Evolutionary conservation across 192 early-diverging fungal species (phyloP).

Genomic region (Linnemannia schmuckeri): DNA sequence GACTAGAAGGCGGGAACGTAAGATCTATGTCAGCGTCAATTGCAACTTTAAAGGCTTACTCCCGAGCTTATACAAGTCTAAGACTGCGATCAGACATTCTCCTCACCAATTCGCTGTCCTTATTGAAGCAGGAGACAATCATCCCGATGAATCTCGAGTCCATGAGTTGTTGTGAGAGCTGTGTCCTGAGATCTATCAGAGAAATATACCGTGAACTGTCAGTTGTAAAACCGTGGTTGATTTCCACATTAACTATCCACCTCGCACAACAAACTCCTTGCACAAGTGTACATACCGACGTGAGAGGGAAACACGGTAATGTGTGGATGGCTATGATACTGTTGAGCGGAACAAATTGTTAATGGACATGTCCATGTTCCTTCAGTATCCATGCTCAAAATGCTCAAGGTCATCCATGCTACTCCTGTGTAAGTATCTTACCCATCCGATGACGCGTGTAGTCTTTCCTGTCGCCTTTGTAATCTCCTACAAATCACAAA

Average conservation of each 20-base stretch:
- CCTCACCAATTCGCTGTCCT: slow-evolving; percentile 54
- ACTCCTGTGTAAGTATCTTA: slow-evolving; percentile 14
- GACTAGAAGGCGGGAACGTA: slow-evolving; percentile 20
- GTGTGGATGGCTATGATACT: slow-evolving; percentile 71
- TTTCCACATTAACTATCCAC: not conserved
- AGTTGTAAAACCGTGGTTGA: not conserved
- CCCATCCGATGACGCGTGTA: slow-evolving; percentile 66
- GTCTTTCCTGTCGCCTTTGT: slow-evolving; percentile 53
- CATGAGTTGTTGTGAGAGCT: slow-evolving; percentile 64
- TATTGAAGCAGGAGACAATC: slow-evolving; percentile 66
- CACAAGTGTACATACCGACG: slow-evolving; percentile 43
- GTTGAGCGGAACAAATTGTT: not conserved
- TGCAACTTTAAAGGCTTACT: too few relatives aligned
- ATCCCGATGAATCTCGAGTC: slow-evolving; percentile 64
- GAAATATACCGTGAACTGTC: not conserved
- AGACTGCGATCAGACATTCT: not conserved
- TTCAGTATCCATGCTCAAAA: not conserved
- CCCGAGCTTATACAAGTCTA: too few relatives aligned
- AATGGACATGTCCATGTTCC: not conserved
- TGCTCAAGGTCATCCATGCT: not conserved
- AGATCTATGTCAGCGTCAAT: too few relatives aligned
- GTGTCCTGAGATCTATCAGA: slow-evolving; percentile 60
- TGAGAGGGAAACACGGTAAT: slow-evolving; percentile 69
- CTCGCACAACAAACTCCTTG: not conserved
- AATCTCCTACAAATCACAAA: slow-evolving; percentile 28